A percentile compares a stretch with the other conserved stretches of the same genome.
phyloP scores from a whole-genome alignment of 169 alveolate genomes.

The Eimeria acervulina region DNA sequence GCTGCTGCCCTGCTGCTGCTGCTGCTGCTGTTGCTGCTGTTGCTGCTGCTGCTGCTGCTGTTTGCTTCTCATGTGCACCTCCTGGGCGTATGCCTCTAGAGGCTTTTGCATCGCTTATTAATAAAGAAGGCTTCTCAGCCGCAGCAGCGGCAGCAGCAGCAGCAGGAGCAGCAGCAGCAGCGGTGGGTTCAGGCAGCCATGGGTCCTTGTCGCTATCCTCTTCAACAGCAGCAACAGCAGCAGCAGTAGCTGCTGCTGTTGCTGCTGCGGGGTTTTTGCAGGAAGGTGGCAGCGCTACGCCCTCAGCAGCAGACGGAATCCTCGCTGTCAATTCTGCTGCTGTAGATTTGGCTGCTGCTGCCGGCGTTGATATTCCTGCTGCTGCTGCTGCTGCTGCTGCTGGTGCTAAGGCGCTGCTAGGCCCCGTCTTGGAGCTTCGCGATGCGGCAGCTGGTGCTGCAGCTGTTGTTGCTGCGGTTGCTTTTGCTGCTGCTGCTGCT shows the following conservation, averaged over 20 bases:
- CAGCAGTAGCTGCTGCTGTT: constrained; percentile 25
- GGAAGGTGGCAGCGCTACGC: background rate
- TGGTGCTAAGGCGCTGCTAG: background rate
- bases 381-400: constrained; percentile 49
- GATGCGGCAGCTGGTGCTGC: constrained; percentile 2
- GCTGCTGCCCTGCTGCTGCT: background rate
- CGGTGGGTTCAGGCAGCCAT: constrained; percentile 17
- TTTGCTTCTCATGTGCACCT: background rate
- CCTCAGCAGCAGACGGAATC: background rate
- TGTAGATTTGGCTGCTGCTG: constrained; percentile 25
- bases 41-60: background rate
- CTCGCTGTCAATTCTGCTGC: background rate
- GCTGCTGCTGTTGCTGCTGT: background rate
- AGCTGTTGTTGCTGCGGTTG: background rate
- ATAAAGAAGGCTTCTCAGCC: background rate
- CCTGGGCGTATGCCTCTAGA: background rate
- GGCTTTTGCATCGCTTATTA: background rate
- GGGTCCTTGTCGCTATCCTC: constrained; percentile 36
- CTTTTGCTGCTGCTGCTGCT: background rate
- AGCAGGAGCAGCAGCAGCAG: background rate
- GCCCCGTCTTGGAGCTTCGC: background rate
- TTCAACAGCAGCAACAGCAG: constrained; percentile 1
- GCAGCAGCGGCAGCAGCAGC: background rate
- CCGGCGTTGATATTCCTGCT: background rate
- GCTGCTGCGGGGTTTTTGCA: background rate